Base-by-base conservation (phyloP, 2,329 filamentous ascomycete genomes). In the Sclerotinia glacialis region DNA sequence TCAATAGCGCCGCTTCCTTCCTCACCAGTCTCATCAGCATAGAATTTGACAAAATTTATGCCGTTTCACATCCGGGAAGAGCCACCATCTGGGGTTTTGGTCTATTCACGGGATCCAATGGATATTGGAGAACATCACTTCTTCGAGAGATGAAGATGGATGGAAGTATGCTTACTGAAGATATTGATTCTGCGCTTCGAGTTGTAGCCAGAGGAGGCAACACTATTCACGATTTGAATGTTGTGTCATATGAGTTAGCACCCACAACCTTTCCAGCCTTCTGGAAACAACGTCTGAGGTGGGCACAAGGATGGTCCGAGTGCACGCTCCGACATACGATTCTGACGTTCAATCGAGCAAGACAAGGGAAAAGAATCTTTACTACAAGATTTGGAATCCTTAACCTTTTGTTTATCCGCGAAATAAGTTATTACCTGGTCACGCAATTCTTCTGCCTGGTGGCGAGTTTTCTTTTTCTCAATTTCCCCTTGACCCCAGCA, bases 21-120 rank as follows among this genome's bases (percentile, higher is more conserved):
- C 76, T 80, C 55, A 78, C 81, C 1, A 78, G 76, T 55, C 80
- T 83, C 79, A 82, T 83, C 26, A 77, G 79, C 3, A 78, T 82
- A 47, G 81, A 83, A 69, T 83, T 83, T 67, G 81, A 82, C 72
- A 82, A 82, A 72, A 83, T 83, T 67, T 83, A 83, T 68, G 81
- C 80, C 3, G 80, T 82, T 18, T 82, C 81, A 7, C 81, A 83
- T 69, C 81, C 81, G 3, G 81, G 81, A 12, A 77, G 81, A 11
- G 78, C 79, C 16, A 76, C 78, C 9, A 79, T 82, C 77, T 82
- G 78, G 74, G 78, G 77, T 2, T 82, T 82, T 65, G 81, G 80
- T 21, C 76, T 82, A 11, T 82, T 83, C 5, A 26, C 44, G 16
- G 64, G 81, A 18, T 80, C 78, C 28, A 82, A 83, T 68, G 81